Base-by-base conservation (phyloP, 1,284 basidiomycete species). In the Thelephora terrestris region DNA sequence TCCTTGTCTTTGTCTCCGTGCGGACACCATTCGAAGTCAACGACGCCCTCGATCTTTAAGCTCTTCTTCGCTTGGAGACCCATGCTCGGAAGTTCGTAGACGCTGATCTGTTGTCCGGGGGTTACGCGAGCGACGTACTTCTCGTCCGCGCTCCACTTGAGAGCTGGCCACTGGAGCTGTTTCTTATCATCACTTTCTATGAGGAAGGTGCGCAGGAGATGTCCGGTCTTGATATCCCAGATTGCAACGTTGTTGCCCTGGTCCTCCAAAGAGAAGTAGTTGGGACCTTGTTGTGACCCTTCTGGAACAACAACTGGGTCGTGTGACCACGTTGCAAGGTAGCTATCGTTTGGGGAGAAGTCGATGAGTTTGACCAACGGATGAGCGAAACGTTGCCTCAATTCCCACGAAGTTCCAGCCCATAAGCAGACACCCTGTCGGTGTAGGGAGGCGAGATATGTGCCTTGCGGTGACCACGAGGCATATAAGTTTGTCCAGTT, bases 21-120 rank as follows among this genome's bases (percentile, higher is more conserved):
- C 29, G 96, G 96, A 61, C 91, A 93, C 96, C 96, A 99, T 70
- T 99, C 96, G 67, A 99, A 99, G 70, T 99, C 96, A 56, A 94
- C 78, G 34, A 99, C 95, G 21, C 95, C 96, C 59, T 99, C 94
- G 52, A 99, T 90, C 74, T 98, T 98, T 69, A 99, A 73, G 58
- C 87, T 91, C 74, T 98, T 99, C 73, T 97, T 98, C 59, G 92
- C 95, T 52, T 98, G 79, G 47, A 99, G 73, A 58, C 85, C 83
- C 93, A 99, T 97, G 52, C 79, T 77, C 12, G 96, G 96, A 48
- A 95, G 79, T 68, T 97, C 92, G 68, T 99, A 94, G 44, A 99
- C 85, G 61, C 92, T 93, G 69, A 99, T 98, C 69, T 90, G 88
- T 63, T 91, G 82, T 27, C 91, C 91, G 24, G 89, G 83, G 27